Evolutionary conservation across 805 yeast genomes (phyloP).

Genomic region (Suhomyces sp.): DNA sequence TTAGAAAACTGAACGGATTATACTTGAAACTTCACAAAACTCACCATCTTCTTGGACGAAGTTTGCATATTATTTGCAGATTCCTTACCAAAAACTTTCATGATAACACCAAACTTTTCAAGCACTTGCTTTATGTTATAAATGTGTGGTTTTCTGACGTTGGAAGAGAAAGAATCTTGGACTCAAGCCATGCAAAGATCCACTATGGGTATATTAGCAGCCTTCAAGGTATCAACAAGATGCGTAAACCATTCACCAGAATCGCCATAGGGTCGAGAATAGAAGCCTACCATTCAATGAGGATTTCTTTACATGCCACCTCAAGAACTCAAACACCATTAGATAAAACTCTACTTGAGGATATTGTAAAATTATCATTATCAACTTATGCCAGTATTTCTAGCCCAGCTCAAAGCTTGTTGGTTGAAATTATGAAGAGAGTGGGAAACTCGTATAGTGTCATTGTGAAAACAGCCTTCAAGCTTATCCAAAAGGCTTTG

Average conservation of each 20-base stretch:
- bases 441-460: slow-evolving; percentile 62
- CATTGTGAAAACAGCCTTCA: slow-evolving; percentile 50
- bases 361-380: slow-evolving; percentile 60
- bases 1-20: slow-evolving; percentile 32
- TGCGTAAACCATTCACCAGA: slow-evolving; percentile 72
- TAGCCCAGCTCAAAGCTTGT: slow-evolving; percentile 61
- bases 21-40: slow-evolving; percentile 53
- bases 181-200: slow-evolving; percentile 52
- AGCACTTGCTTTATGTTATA: slow-evolving; percentile 58
- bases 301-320: slow-evolving; percentile 69
- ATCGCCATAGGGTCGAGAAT: slow-evolving; percentile 72
- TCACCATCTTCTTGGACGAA: slow-evolving; percentile 57
- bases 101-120: slow-evolving; percentile 63
- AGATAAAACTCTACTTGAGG: slow-evolving; percentile 61
- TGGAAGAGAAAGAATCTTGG: slow-evolving; percentile 67
- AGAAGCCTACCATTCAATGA: slow-evolving; percentile 68
- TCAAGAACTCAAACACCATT: slow-evolving; percentile 65
- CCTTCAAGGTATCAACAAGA: slow-evolving; percentile 60
- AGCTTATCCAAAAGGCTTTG: slow-evolving; percentile 49
- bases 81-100: slow-evolving; percentile 49
- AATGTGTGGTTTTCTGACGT: slow-evolving; percentile 80
- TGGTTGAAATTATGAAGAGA: slow-evolving; percentile 67
- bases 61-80: slow-evolving; percentile 56
- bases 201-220: slow-evolving; percentile 55
- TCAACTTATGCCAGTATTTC: slow-evolving; percentile 73